Conservation (phyloP, 768 basidiomycete genomes). For the Epithele typhae region DNA sequence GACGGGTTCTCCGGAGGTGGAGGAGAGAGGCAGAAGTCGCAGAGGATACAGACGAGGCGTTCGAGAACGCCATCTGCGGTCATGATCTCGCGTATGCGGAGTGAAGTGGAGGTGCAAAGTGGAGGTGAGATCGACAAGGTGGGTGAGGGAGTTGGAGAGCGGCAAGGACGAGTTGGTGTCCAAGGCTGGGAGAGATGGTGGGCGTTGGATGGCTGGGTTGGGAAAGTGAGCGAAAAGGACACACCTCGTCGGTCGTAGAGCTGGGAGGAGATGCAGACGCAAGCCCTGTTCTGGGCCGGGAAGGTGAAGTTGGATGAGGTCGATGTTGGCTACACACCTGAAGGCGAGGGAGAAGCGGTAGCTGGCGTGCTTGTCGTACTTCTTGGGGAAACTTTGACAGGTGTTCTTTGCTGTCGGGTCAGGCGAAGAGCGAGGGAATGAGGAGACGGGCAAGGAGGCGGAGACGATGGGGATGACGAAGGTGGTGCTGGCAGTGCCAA, state of each 20-base stretch:
- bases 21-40: conserved; percentile 81
- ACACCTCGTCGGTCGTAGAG: conserved; percentile 91
- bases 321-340: conserved; percentile 95
- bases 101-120: conserved; percentile 96
- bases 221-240: conserved; percentile 23
- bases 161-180: conserved; percentile 58
- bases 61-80: conserved; percentile 97
- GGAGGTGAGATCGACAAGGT: conserved; percentile 93
- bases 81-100: conserved; percentile 97
- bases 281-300: conserved; percentile 92
- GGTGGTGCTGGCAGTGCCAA: too few relatives aligned
- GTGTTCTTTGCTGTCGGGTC: too few relatives aligned
- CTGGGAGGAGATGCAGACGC: conserved; percentile 90
- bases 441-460: too few relatives aligned
- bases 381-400: too few relatives aligned
- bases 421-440: too few relatives aligned
- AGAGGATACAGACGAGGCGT: conserved; percentile 86
- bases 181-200: conserved; percentile 31
- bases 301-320: conserved; percentile 93
- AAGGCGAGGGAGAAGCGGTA: conserved; percentile 92
- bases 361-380: conserved; percentile 79
- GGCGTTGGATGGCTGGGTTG: too few relatives aligned
- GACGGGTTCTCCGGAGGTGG: conserved; percentile 78
- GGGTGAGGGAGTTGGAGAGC: conserved; percentile 90
- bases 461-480: too few relatives aligned